These are phyloP conservation scores for Candida glaebosa DNA, from an alignment of 805 yeast species.

Conservation along the genomic window DNA sequence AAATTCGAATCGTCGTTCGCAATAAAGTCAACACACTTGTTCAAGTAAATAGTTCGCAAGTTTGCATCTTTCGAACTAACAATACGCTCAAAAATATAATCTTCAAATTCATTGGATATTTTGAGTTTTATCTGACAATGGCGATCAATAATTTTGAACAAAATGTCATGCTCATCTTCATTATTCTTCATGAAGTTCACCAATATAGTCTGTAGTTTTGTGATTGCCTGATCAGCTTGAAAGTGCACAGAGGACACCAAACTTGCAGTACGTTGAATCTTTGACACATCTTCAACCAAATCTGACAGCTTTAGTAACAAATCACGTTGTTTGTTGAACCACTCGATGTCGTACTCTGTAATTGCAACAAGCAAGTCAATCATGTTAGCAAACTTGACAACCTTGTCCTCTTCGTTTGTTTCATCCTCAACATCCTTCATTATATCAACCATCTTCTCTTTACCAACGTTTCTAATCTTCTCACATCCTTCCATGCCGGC, in stretches of 20 bases:
- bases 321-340: slow-evolving; percentile 55
- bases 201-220: slow-evolving; percentile 49
- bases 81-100: slow-evolving; percentile 54
- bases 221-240: slow-evolving; percentile 67
- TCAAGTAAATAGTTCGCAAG: slow-evolving; percentile 49
- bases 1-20: slow-evolving; percentile 43
- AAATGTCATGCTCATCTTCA: slow-evolving; percentile 21
- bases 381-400: slow-evolving; percentile 67
- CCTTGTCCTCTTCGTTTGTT: slow-evolving; percentile 48
- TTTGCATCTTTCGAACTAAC: slow-evolving; percentile 48
- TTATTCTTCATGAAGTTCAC: slow-evolving; percentile 25
- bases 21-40: slow-evolving; percentile 45
- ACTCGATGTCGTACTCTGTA: slow-evolving; percentile 45
- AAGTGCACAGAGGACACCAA: slow-evolving; percentile 61
- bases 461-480: slow-evolving; percentile 55
- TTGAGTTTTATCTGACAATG: slow-evolving; percentile 45
- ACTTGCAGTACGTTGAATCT: slow-evolving; percentile 38
- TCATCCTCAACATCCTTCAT: slow-evolving; percentile 48
- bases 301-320: slow-evolving; percentile 41
- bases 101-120: slow-evolving; percentile 47
- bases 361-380: slow-evolving; percentile 62
- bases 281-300: slow-evolving; percentile 41
- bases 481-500: slow-evolving; percentile 52
- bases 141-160: slow-evolving; percentile 29
- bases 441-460: slow-evolving; percentile 48